Base-by-base conservation (phyloP, 495 filamentous ascomycete species). In the Aspergillus biplanus region DNA sequence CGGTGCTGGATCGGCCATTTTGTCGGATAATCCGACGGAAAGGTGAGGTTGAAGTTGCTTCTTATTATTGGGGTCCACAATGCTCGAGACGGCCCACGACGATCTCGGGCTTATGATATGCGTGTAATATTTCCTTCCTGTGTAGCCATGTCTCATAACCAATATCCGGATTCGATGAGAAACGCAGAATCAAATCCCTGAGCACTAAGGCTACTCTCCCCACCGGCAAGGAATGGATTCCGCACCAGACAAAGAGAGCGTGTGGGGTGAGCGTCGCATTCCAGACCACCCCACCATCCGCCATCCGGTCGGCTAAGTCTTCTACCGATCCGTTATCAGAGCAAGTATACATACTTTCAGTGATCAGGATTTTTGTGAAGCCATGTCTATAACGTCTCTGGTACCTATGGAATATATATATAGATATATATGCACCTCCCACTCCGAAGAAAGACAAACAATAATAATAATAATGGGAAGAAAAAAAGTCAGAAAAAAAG, bases 241-340 rank as follows among this genome's bases (percentile, higher is more conserved):
- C 55, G 33, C 55, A 7, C 52, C 8, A 12, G 4, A 11, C n/a
- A 4, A 27, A 49, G n/a, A n/a, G 46, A 49, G 46, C 46, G 13
- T 49, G 54, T 57, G 54, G 54, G 54, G 34, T 37, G 52, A 54
- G 33, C 33, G 52, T 54, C 4, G 52, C 16, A 13, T 8, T 39
- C 13, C 46, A 16, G 13, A 12, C 15, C 46, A 49, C 46, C 16
- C 46, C 46, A 49, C 46, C 46, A 21, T 18, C 13, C 52, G 13
- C 39, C 39, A 44, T 11, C 39, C 39, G 4, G 16, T 12, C 15
- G 47, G 47, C 47, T 27, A 50, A 50, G 47, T 1, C 47, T 50
- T 50, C 18, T 21, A 7, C 46, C 46, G 46, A 49, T 16, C 13
- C 4, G 7, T 8, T n/a, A 3, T 8, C 13, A 39, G 37, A 39